These are phyloP conservation scores for Clitopilus passeckerianus DNA, from an alignment of 768 basidiomycete genomes.

Conservation along the genomic window DNA sequence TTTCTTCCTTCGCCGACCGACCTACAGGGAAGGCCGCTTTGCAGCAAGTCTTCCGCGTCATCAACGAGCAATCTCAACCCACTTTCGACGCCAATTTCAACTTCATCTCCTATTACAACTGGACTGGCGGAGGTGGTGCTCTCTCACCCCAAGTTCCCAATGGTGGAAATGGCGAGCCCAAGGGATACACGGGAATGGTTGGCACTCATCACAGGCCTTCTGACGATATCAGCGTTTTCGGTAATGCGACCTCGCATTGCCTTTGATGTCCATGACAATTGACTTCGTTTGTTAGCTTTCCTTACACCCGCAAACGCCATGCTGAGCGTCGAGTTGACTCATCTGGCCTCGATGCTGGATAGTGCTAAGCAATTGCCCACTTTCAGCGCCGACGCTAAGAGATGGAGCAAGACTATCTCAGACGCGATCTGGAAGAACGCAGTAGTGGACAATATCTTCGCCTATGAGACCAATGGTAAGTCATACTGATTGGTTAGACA, in stretches of 20 bases:
- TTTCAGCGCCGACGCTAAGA: slow-evolving; percentile 46
- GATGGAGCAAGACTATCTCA: slow-evolving; percentile 53
- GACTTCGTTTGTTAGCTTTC: slow-evolving; percentile 43
- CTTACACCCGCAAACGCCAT: slow-evolving; percentile 79
- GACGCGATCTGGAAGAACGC: slow-evolving; percentile 61
- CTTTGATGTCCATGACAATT: too few species aligned
- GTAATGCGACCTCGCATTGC: too few species aligned
- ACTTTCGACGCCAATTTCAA: slow-evolving; percentile 70
- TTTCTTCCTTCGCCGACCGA: neutral
- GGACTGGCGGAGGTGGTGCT: slow-evolving; percentile 68
- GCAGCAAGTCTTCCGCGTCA: slow-evolving; percentile 69
- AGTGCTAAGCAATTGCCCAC: slow-evolving; percentile 38
- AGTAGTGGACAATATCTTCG: slow-evolving; percentile 62
- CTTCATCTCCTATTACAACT: slow-evolving; percentile 75
- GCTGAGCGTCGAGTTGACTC: slow-evolving; percentile 66
- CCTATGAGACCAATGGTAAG: slow-evolving; percentile 73
- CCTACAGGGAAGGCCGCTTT: slow-evolving; percentile 60
- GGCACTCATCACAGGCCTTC: slow-evolving; percentile 77
- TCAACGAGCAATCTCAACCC: slow-evolving; percentile 70
- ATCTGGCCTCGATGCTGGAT: slow-evolving; percentile 60
- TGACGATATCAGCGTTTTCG: slow-evolving; percentile 67
- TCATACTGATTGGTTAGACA: neutral
- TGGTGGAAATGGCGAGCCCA: slow-evolving; percentile 70
- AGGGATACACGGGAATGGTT: slow-evolving; percentile 68
- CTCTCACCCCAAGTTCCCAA: slow-evolving; percentile 63